These are phyloP conservation scores for Asclepias syriaca DNA, from an alignment of 257 asterid genomes.

Conservation along the genomic window DNA sequence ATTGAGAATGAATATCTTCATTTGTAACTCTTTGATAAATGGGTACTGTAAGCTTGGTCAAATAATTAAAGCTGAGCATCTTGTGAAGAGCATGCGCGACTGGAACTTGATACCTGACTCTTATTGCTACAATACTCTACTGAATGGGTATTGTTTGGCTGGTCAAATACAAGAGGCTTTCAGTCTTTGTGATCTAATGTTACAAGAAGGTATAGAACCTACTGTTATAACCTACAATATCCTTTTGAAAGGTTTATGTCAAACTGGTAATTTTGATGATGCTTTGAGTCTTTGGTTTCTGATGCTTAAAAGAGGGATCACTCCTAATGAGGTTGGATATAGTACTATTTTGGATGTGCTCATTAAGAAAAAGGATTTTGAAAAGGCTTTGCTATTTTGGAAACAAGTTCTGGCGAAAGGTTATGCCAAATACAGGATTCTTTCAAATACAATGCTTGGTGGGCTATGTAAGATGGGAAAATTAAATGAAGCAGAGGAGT, in stretches of 20 bases:
- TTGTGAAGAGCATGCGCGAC: slow-evolving; percentile 41
- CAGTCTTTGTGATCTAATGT: slow-evolving; percentile 62
- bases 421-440: slow-evolving; percentile 37
- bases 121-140: slow-evolving; percentile 64
- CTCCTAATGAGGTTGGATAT: slow-evolving; percentile 66
- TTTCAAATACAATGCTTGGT: slow-evolving; percentile 61
- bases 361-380: slow-evolving; percentile 41
- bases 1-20: slow-evolving; percentile 50
- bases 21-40: slow-evolving; percentile 67
- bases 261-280: slow-evolving; percentile 47
- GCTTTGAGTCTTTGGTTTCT: slow-evolving; percentile 68
- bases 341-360: slow-evolving; percentile 64
- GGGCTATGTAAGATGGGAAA: slow-evolving; percentile 77
- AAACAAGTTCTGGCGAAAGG: slow-evolving; percentile 71
- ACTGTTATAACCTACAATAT: slow-evolving; percentile 67
- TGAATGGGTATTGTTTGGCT: slow-evolving; percentile 68
- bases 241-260: slow-evolving; percentile 70
- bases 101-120: slow-evolving; percentile 65
- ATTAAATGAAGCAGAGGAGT: slow-evolving; percentile 63
- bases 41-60: slow-evolving; percentile 73
- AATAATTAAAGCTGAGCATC: slow-evolving; percentile 49
- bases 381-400: slow-evolving; percentile 57
- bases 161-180: slow-evolving; percentile 58
- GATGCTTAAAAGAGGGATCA: slow-evolving; percentile 69
- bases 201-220: slow-evolving; percentile 48